Evolutionary conservation across 2,329 filamentous ascomycete species (phyloP).

Genomic region (Piedraia hortae): DNA sequence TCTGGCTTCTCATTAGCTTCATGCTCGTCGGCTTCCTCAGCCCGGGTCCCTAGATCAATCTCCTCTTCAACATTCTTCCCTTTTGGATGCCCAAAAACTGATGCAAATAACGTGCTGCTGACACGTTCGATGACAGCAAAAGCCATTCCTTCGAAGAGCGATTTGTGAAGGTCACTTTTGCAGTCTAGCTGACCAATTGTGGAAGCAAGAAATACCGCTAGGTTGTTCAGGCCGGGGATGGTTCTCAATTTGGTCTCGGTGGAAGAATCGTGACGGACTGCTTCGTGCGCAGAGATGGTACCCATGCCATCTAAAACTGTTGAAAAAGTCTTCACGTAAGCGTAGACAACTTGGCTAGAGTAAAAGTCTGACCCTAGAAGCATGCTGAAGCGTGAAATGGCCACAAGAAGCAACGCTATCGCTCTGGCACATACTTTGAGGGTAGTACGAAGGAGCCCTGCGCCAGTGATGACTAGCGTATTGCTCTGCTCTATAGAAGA

Average conservation of each 20-base stretch:
- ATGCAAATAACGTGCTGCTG: slow-evolving; percentile 14
- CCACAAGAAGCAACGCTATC: slow-evolving; percentile 5
- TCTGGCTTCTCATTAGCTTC: slow-evolving; percentile 2
- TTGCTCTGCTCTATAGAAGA: slow-evolving; percentile 3
- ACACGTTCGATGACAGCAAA: slow-evolving; percentile 16
- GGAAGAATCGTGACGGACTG: not conserved
- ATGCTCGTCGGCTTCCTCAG: slow-evolving; percentile 6
- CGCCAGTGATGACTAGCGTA: slow-evolving; percentile 1
- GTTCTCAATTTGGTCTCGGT: slow-evolving; percentile 3
- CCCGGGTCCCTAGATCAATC: slow-evolving; percentile 4
- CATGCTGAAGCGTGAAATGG: slow-evolving; percentile 5
- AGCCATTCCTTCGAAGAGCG: slow-evolving; percentile 18
- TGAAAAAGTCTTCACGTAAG: slow-evolving; percentile 14
- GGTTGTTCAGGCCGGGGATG: slow-evolving; percentile 3
- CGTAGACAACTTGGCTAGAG: slow-evolving; percentile 8
- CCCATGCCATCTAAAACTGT: slow-evolving; percentile 11
- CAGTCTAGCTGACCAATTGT: slow-evolving; percentile 14
- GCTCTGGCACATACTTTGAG: slow-evolving; percentile 6
- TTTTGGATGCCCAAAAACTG: slow-evolving; percentile 13
- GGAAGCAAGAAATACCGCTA: slow-evolving; percentile 13
- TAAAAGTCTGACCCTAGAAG: slow-evolving; percentile 2
- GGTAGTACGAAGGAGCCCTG: slow-evolving; percentile 3
- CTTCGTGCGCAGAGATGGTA: slow-evolving; percentile 4
- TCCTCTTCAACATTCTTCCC: slow-evolving; percentile 6
- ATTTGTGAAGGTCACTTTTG: slow-evolving; percentile 11